phyloP scores from a whole-genome alignment of 2,329 filamentous ascomycete genomes.

The Sporothrix sp. region DNA sequence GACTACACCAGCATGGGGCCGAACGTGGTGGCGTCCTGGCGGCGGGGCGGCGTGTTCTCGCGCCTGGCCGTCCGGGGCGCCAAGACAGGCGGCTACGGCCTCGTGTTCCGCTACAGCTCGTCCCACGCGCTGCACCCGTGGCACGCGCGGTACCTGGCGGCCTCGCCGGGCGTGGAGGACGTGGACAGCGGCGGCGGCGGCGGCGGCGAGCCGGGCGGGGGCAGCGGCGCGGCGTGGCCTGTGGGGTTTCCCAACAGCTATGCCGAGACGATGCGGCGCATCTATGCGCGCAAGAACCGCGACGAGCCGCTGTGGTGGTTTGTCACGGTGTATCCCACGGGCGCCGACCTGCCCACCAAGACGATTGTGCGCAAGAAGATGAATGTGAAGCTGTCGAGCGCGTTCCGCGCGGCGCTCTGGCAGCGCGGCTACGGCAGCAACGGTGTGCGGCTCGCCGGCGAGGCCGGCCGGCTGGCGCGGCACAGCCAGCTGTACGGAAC shows the following conservation, averaged over 20 bases:
- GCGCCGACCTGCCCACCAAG: neutral
- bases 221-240: neutral
- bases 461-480: neutral
- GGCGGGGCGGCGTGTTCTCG: neutral
- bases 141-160: constrained; percentile 23
- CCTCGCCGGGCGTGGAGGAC: constrained; percentile 8
- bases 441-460: constrained; percentile 13
- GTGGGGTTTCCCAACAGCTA: constrained; percentile 14
- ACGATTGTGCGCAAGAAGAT: constrained; percentile 9
- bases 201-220: neutral
- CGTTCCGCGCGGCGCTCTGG: constrained; percentile 18
- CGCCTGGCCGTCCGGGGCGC: neutral
- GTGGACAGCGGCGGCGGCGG: constrained; percentile 11
- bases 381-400: constrained; percentile 14
- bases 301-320: constrained; percentile 19
- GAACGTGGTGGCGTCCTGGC: constrained; percentile 4
- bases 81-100: neutral
- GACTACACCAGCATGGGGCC: constrained; percentile 11
- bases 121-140: constrained; percentile 22
- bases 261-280: constrained; percentile 21
- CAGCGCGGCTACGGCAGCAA: constrained; percentile 18
- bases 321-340: neutral
- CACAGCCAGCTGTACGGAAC: constrained; percentile 16
- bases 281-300: constrained; percentile 21
- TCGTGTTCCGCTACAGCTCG: constrained; percentile 5